Conservation (phyloP, 2,329 filamentous ascomycete genomes). For the Trichoderma pleuroti region DNA sequence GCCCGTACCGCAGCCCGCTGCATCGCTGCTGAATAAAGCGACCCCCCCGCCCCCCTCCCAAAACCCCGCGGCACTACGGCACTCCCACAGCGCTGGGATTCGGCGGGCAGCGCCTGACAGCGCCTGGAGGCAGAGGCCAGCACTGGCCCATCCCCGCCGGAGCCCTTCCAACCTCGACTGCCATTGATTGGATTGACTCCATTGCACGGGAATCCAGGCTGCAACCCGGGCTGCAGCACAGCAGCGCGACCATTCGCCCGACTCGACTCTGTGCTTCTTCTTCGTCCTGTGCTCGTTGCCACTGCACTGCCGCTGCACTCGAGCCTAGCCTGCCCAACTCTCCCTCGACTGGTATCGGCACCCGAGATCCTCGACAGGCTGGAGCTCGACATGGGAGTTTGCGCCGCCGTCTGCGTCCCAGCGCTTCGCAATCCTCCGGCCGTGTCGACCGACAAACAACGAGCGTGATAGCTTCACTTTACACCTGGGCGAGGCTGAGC, state of each 20-base stretch:
- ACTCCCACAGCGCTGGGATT: conserved; percentile 5
- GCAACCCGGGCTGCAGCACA: conserved; percentile 8
- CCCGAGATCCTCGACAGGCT: background rate
- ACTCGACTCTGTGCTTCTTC: too few species aligned
- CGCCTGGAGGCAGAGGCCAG: background rate
- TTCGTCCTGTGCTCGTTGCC: background rate
- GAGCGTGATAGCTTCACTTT: conserved; percentile 17
- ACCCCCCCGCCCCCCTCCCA: background rate
- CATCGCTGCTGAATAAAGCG: background rate
- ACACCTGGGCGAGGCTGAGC: conserved; percentile 8
- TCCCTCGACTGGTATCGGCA: background rate
- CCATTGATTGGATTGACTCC: background rate
- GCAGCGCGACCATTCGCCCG: background rate
- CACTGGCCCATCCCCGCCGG: background rate
- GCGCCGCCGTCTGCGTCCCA: conserved; percentile 1
- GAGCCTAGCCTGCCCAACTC: background rate
- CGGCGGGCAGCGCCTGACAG: background rate
- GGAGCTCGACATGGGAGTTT: conserved; percentile 15
- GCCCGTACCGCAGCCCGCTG: background rate
- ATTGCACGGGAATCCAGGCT: background rate
- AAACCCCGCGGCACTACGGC: conserved; percentile 11
- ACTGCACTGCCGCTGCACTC: background rate
- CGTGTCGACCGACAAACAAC: background rate
- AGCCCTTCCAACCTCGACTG: background rate
- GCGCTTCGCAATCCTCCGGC: conserved; percentile 13